phyloP scores from a whole-genome alignment of 805 yeast genomes.

The Ogataea kodamae region DNA sequence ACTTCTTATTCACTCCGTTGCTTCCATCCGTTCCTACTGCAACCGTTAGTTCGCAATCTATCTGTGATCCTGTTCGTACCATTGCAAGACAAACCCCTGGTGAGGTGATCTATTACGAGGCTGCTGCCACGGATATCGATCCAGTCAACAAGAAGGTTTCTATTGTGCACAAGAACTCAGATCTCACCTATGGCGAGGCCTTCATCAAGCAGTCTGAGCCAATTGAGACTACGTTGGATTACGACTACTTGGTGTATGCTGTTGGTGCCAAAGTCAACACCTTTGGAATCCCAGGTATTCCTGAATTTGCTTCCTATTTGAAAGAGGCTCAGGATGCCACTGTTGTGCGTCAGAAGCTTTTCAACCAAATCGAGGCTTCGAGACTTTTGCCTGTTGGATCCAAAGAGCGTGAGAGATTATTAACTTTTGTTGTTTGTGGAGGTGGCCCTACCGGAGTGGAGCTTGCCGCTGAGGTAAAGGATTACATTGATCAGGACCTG shows the following conservation, averaged over 20 bases:
- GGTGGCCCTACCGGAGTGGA: constrained; percentile 99
- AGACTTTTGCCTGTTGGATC: constrained; percentile 63
- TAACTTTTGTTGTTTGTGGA: constrained; percentile 88
- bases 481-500: constrained; percentile 88
- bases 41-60: constrained; percentile 82
- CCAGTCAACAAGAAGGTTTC: constrained; percentile 62
- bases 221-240: constrained; percentile 45
- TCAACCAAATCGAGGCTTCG: constrained; percentile 87
- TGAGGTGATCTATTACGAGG: constrained; percentile 79
- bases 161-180: constrained; percentile 51
- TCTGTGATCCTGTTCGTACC: constrained; percentile 86
- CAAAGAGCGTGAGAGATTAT: constrained; percentile 76
- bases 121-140: constrained; percentile 82
- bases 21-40: constrained; percentile 94
- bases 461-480: constrained; percentile 92
- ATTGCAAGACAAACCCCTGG: constrained; percentile 72
- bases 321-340: constrained; percentile 88
- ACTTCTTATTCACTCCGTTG: constrained; percentile 92
- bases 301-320: constrained; percentile 78
- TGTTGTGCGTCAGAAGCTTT: constrained; percentile 72
- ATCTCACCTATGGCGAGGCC: constrained; percentile 50
- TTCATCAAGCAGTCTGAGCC: constrained; percentile 42
- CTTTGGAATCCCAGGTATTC: constrained; percentile 91
- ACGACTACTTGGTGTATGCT: constrained; percentile 83
- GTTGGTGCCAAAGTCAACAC: constrained; percentile 94